These are phyloP conservation scores for Sporothrix curviconia DNA, from an alignment of 2,329 filamentous ascomycete genomes.

Conservation along the genomic window DNA sequence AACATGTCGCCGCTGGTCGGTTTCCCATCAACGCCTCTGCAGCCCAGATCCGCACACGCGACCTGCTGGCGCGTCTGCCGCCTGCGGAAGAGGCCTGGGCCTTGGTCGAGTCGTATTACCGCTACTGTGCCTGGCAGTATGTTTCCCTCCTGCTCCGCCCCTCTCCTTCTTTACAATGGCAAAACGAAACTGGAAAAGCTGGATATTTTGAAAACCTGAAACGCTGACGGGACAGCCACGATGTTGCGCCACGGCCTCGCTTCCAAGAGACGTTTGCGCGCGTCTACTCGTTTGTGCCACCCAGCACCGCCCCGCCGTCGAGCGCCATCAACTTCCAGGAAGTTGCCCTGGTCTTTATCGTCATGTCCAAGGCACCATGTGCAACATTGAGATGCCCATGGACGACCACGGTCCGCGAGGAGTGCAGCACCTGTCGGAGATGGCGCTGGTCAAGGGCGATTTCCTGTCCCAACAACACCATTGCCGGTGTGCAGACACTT, in stretches of 20 bases:
- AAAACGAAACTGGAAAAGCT: too few species aligned
- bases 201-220: too few species aligned
- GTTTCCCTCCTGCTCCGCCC: too few species aligned
- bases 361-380: conserved; percentile 10
- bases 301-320: neutral
- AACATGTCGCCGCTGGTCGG: neutral
- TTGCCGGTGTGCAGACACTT: conserved; percentile 4
- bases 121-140: conserved; percentile 13
- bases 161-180: neutral
- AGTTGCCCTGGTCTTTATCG: conserved; percentile 10
- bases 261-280: conserved; percentile 7
- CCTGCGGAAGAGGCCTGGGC: conserved; percentile 7
- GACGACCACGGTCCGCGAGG: conserved; percentile 8
- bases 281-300: neutral
- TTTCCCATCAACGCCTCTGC: neutral
- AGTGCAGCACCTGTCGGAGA: conserved; percentile 8
- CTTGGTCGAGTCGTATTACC: conserved; percentile 11
- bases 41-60: neutral
- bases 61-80: conserved; percentile 3
- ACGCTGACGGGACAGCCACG: too few species aligned
- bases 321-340: neutral
- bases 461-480: conserved; percentile 12
- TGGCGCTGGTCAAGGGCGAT: conserved; percentile 10
- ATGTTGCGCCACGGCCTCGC: neutral
- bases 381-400: conserved; percentile 11